phyloP scores from a whole-genome alignment of 1,284 basidiomycete species.

The Termitomyces sp. region DNA sequence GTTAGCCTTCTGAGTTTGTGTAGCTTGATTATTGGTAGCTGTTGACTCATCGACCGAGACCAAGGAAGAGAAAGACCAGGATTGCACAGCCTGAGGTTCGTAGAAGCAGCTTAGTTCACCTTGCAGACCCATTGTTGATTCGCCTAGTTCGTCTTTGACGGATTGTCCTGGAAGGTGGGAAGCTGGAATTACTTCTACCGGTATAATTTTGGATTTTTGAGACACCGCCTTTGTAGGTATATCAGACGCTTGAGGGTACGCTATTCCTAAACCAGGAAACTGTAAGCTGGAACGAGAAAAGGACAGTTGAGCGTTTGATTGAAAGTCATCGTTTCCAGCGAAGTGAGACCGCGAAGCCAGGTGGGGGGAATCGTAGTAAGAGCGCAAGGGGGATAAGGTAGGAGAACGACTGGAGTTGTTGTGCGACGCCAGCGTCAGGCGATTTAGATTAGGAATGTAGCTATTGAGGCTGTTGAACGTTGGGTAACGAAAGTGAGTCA shows the following conservation, averaged over 20 bases:
- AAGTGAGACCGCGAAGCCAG: conserved; percentile 14
- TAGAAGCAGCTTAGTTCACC: conserved; percentile 9
- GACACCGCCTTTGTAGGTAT: conserved; percentile 3
- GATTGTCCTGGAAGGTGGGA: neutral
- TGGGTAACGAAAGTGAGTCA: conserved; percentile 14
- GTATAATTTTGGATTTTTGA: neutral
- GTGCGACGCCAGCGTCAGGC: conserved; percentile 27
- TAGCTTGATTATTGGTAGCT: neutral
- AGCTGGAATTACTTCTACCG: neutral
- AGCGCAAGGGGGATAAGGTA: conserved; percentile 20
- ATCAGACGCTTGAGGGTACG: conserved; percentile 16
- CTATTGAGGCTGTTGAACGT: conserved; percentile 13
- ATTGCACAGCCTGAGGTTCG: conserved; percentile 12
- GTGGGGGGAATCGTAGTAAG: conserved; percentile 11
- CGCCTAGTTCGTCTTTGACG: conserved; percentile 12
- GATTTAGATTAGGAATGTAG: conserved; percentile 14
- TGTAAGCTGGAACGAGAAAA: conserved; percentile 13
- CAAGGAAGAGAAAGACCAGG: conserved; percentile 24
- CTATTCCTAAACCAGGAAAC: conserved; percentile 28
- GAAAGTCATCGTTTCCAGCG: conserved; percentile 25
- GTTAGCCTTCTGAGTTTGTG: neutral
- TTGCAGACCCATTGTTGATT: conserved; percentile 9
- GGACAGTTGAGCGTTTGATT: conserved; percentile 25
- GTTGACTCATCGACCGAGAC: conserved; percentile 15
- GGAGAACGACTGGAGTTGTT: conserved; percentile 21